Conservation (phyloP, 2,329 filamentous ascomycete genomes). For the Cladosporium sphaerospermum region DNA sequence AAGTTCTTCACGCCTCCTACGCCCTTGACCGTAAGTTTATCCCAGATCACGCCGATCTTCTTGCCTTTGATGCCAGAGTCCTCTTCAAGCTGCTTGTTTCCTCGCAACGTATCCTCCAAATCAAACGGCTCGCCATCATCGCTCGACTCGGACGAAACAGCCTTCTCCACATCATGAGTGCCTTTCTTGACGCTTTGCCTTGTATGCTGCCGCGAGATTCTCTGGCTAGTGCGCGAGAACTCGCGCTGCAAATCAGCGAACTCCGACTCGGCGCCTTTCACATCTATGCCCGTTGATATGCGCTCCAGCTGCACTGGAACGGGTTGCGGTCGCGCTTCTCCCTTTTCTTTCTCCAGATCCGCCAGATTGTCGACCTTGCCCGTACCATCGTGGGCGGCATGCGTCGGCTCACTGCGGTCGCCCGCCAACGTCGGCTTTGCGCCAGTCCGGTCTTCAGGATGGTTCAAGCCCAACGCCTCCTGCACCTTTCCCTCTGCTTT, state of each 20-base stretch:
- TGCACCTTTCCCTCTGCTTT: conserved; percentile 19
- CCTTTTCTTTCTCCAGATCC: conserved; percentile 1
- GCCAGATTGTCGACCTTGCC: conserved; percentile 1
- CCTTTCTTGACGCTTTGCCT: conserved; percentile 39
- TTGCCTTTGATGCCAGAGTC: conserved; percentile 71
- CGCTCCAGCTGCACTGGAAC: conserved; percentile 8
- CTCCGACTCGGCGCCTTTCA: conserved; percentile 62
- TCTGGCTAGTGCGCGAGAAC: conserved; percentile 36
- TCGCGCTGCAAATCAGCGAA: conserved; percentile 58
- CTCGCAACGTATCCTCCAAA: conserved; percentile 66
- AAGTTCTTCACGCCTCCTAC: conserved; percentile 56
- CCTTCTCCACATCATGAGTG: conserved; percentile 55
- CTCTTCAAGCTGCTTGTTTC: conserved; percentile 63
- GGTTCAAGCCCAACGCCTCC: conserved; percentile 21
- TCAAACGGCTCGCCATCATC: conserved; percentile 59
- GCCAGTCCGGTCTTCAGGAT: conserved; percentile 21
- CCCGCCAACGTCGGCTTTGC: conserved; percentile 13
- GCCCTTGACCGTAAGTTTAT: conserved; percentile 57
- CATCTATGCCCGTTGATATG: conserved; percentile 48
- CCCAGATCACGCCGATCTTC: conserved; percentile 63
- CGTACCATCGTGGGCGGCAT: background rate
- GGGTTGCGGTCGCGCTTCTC: background rate
- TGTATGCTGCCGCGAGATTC: conserved; percentile 41
- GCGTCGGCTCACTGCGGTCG: conserved; percentile 8
- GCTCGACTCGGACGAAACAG: conserved; percentile 34